Evolutionary conservation across 2,329 filamentous ascomycete species (phyloP).

Genomic region (Neoscytalidium dimidiatum): DNA sequence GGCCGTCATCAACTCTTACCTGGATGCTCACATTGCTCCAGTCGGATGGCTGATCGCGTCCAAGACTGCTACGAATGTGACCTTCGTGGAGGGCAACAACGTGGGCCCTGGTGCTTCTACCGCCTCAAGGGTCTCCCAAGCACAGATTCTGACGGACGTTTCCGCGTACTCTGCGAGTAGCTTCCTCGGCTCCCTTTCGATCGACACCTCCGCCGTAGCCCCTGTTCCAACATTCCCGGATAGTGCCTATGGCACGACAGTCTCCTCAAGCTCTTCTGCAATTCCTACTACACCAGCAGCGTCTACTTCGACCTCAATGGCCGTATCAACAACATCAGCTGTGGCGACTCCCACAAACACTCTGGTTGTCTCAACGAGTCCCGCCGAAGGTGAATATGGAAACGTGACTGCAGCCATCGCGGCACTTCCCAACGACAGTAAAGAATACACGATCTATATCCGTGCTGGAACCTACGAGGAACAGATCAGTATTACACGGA

Average conservation of each 20-base stretch:
- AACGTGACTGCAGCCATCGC: constrained; percentile 47
- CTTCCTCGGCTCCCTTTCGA: not conserved
- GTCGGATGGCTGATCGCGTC: not conserved
- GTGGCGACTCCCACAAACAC: constrained; percentile 35
- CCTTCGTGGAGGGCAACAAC: constrained; percentile 3
- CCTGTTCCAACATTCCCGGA: not conserved
- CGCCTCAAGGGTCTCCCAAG: not conserved
- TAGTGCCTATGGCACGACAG: not conserved
- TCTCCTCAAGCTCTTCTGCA: constrained; percentile 2
- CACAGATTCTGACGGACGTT: not conserved
- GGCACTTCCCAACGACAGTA: constrained; percentile 45
- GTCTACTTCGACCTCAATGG: constrained; percentile 1
- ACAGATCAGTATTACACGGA: constrained; percentile 40
- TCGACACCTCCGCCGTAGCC: not conserved
- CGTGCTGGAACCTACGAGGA: constrained; percentile 58
- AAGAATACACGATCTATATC: constrained; percentile 59
- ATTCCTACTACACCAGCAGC: constrained; percentile 8
- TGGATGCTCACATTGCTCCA: constrained; percentile 1
- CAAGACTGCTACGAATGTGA: constrained; percentile 3
- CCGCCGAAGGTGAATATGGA: constrained; percentile 39
- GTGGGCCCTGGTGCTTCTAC: not conserved
- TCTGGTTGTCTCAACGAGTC: constrained; percentile 31
- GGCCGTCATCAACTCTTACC: not conserved
- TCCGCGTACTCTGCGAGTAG: not conserved
- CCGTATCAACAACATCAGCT: constrained; percentile 22